Percentiles rank a stretch among this genome's conserved stretches.
These are phyloP conservation scores for Globisporangium carolinianum DNA, from an alignment of 352 stramenopile species.

Conservation along the genomic window DNA sequence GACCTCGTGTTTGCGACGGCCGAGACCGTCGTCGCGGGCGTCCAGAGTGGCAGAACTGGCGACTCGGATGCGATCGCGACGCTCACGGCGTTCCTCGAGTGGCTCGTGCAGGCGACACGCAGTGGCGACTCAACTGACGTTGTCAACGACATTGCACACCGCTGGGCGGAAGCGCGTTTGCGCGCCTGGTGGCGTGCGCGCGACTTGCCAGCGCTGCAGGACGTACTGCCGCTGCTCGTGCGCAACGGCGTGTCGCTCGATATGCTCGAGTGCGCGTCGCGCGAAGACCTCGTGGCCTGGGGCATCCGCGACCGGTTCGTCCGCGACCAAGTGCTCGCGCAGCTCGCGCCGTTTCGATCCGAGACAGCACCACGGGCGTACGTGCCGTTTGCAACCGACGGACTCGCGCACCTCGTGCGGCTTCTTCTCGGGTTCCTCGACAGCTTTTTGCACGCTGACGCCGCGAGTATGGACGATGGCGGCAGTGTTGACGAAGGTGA, in stretches of 20 bases:
- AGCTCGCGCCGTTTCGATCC: conserved; percentile 15
- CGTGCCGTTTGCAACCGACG: conserved; percentile 23
- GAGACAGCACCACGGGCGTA: not conserved
- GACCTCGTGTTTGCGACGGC: conserved; percentile 35
- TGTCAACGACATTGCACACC: conserved; percentile 24
- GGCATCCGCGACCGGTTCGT: conserved; percentile 43
- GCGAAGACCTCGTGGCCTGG: conserved; percentile 68
- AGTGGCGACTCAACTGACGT: conserved; percentile 15
- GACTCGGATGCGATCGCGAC: conserved; percentile 27
- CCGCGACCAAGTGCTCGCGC: conserved; percentile 44
- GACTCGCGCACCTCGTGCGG: conserved; percentile 41
- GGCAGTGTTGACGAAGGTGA: conserved; percentile 7
- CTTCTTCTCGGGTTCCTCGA: conserved; percentile 48
- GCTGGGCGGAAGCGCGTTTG: conserved; percentile 47
- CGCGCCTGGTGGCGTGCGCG: conserved; percentile 47
- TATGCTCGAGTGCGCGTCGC: conserved; percentile 40
- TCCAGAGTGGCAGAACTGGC: conserved; percentile 22
- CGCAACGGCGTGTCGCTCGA: conserved; percentile 36
- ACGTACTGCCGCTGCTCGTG: conserved; percentile 31
- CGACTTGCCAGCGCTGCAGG: conserved; percentile 28
- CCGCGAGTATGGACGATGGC: not conserved
- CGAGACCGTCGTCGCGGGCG: conserved; percentile 31
- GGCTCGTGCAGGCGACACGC: conserved; percentile 37
- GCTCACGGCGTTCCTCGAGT: conserved; percentile 52
- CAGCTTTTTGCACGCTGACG: conserved; percentile 34